Evolutionary conservation across 163 green algal species (phyloP).

Genomic region (Chloromonas sp.): DNA sequence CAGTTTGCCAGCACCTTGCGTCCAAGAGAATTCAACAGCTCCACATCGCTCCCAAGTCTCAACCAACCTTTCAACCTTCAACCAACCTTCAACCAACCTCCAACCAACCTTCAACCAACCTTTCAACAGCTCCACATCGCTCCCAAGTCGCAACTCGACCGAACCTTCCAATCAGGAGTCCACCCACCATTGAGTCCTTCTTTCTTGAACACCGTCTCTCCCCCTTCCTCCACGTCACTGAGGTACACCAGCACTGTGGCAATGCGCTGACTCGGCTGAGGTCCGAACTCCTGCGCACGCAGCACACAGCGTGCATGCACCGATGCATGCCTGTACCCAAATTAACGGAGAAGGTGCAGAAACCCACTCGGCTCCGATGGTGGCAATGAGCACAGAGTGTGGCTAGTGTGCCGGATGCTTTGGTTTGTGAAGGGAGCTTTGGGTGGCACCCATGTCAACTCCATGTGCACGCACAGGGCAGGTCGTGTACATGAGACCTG

Average conservation of each 20-base stretch:
- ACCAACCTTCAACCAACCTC: background rate
- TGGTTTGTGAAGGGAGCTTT: no score
- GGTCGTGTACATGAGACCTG: no score
- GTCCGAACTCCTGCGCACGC: constrained; percentile 33
- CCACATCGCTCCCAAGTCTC: background rate
- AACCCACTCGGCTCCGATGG: no score
- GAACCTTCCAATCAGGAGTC: background rate
- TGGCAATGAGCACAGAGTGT: no score
- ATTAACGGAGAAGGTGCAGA: no score
- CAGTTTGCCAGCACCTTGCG: no score
- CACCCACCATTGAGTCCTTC: constrained; percentile 24
- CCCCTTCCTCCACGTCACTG: constrained; percentile 38
- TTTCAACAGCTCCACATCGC: background rate
- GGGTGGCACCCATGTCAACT: no score
- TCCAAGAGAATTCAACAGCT: background rate
- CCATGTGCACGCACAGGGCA: no score
- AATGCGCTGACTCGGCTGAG: constrained; percentile 46
- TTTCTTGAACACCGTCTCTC: constrained; percentile 51
- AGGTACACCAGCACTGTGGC: constrained; percentile 51
- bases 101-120: background rate
- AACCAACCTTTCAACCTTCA: background rate
- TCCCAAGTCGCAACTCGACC: background rate
- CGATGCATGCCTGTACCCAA: no score
- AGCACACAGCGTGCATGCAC: background rate
- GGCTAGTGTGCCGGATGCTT: no score